Evolutionary conservation across 1,284 basidiomycete species (phyloP).

Genomic region (Puccinia brachypodii): DNA sequence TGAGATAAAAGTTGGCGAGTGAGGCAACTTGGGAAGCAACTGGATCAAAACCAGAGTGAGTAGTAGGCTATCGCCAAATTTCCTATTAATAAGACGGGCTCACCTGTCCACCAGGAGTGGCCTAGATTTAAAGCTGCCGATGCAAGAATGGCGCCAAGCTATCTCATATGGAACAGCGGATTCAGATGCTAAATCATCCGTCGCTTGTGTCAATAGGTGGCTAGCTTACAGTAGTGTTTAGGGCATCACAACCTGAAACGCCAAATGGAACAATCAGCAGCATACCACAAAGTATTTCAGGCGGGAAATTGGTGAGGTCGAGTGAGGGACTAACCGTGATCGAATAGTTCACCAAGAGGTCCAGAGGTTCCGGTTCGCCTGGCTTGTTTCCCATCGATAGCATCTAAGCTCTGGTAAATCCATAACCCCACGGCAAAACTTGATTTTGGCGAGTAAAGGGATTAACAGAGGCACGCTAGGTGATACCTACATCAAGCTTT

Average conservation of each 20-base stretch:
- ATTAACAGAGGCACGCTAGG: conserved; percentile 60
- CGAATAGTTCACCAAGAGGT: conserved; percentile 93
- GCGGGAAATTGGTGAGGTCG: background rate
- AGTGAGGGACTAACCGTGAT: conserved; percentile 69
- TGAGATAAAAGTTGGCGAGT: conserved; percentile 87
- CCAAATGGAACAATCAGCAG: background rate
- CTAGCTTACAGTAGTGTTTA: conserved; percentile 80
- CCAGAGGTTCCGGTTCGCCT: conserved; percentile 92
- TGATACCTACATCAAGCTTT: background rate
- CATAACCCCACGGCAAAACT: conserved; percentile 91
- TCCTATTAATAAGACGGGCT: background rate
- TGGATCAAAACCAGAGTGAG: background rate
- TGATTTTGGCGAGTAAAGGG: conserved; percentile 54
- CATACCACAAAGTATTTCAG: background rate
- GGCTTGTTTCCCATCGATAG: conserved; percentile 90
- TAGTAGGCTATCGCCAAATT: background rate
- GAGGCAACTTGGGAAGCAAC: conserved; percentile 81
- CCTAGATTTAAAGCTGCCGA: conserved; percentile 85
- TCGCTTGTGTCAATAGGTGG: background rate
- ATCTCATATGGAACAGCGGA: conserved; percentile 33
- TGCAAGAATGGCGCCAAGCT: conserved; percentile 80
- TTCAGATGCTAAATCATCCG: conserved; percentile 45
- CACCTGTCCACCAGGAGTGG: conserved; percentile 87
- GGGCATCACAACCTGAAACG: conserved; percentile 72
- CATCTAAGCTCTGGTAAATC: conserved; percentile 84